Conservation (phyloP, 805 yeast genomes). For the Isabelozyma pseudorhagii region DNA sequence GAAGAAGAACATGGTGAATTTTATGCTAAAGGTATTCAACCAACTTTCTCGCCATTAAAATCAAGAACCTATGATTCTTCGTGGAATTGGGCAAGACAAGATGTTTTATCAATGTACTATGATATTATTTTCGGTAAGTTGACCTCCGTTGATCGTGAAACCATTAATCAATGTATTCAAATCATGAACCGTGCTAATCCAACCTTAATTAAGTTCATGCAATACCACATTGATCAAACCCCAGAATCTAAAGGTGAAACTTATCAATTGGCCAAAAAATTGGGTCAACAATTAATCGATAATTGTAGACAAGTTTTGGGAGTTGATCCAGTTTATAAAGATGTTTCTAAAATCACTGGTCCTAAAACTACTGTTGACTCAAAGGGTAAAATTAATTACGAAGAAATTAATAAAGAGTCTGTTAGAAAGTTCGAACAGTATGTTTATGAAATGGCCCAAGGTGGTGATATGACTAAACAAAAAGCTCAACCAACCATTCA, state of each 20-base stretch:
- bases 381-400: constrained; percentile 82
- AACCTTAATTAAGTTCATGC: constrained; percentile 92
- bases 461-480: constrained; percentile 76
- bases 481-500: constrained; percentile 67
- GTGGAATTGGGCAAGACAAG: constrained; percentile 99
- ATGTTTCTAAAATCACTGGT: constrained; percentile 90
- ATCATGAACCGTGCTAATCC: constrained; percentile 98
- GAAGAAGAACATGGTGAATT: constrained; percentile 82
- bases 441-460: constrained; percentile 94
- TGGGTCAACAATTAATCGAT: constrained; percentile 92
- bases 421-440: constrained; percentile 95
- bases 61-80: constrained; percentile 96
- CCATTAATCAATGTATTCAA: constrained; percentile 92
- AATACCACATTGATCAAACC: constrained; percentile 79
- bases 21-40: constrained; percentile 87
- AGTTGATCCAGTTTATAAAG: constrained; percentile 90
- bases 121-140: constrained; percentile 94
- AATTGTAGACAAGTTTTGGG: constrained; percentile 86
- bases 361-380: constrained; percentile 87
- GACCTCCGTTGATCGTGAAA: constrained; percentile 90
- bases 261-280: constrained; percentile 80
- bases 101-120: constrained; percentile 86
- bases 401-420: constrained; percentile 83
- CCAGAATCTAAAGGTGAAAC: constrained; percentile 87
- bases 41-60: constrained; percentile 86